Evolutionary conservation across 2,329 filamentous ascomycete species (phyloP).

Genomic region (Raffaelea ambrosiae): DNA sequence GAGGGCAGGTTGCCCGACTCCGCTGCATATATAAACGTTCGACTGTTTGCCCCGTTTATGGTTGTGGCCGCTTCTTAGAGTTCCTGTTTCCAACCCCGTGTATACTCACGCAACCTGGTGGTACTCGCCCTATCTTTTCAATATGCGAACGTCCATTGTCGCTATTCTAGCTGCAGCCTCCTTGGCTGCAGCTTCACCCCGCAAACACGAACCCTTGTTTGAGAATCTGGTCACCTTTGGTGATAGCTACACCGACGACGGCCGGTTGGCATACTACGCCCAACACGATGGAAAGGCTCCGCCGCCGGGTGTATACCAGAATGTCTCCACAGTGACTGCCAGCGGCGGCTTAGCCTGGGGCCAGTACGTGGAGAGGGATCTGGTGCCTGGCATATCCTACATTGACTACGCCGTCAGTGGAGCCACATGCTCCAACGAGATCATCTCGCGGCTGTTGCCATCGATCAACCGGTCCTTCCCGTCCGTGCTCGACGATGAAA

Average conservation of each 20-base stretch:
- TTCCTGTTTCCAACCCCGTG: neutral
- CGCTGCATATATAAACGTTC: neutral
- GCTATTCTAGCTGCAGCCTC: neutral
- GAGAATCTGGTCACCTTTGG: constrained; percentile 62
- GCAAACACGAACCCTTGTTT: constrained; percentile 26
- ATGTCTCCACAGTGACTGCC: constrained; percentile 41
- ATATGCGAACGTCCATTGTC: no score
- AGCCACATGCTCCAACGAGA: constrained; percentile 62
- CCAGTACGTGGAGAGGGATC: constrained; percentile 50
- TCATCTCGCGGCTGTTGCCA: constrained; percentile 47
- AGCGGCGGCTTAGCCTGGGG: constrained; percentile 63
- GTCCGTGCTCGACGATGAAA: constrained; percentile 52
- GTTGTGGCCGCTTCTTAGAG: no score
- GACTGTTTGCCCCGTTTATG: no score
- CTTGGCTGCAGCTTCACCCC: neutral
- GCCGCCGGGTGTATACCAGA: constrained; percentile 46
- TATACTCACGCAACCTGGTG: no score
- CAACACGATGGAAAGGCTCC: constrained; percentile 49
- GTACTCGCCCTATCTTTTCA: neutral
- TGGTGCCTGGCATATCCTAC: constrained; percentile 46
- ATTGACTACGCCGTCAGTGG: constrained; percentile 67
- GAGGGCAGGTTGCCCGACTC: no score
- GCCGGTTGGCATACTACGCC: constrained; percentile 55
- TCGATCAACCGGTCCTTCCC: constrained; percentile 49
- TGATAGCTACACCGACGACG: constrained; percentile 70